Percentiles rank a stretch among this genome's conserved stretches.
Evolutionary conservation across 306 rosid genomes (phyloP).

Genomic region (Medicago ruthenica): DNA sequence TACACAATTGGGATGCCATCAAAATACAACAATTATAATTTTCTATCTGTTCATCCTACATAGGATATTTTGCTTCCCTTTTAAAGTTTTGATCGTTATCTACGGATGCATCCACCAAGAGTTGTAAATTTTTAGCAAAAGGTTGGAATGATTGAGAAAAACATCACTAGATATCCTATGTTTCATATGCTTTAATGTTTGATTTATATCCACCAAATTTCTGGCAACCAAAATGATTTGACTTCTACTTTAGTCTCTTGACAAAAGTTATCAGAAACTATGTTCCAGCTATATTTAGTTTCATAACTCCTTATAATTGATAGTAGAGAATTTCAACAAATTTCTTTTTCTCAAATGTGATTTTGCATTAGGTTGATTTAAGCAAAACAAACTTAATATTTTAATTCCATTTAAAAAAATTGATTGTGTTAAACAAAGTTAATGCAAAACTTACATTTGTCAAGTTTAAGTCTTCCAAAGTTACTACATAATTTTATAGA

Average conservation of each 20-base stretch:
- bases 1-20: too few relatives aligned
- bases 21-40: too few relatives aligned
- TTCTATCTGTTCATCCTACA: background rate
- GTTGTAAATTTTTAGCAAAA: background rate
- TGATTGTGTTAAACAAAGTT: too few relatives aligned
- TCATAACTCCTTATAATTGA: background rate
- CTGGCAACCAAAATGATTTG: conserved; percentile 9
- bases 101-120: background rate
- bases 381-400: too few relatives aligned
- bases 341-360: too few relatives aligned
- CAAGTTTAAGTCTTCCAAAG: too few relatives aligned
- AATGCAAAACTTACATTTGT: too few relatives aligned
- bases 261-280: conserved; percentile 16
- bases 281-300: background rate
- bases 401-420: too few relatives aligned
- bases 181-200: conserved; percentile 8
- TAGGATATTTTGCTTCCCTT: background rate
- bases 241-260: background rate
- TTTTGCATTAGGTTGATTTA: too few relatives aligned
- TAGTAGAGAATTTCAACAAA: too few relatives aligned
- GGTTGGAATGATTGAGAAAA: conserved; percentile 31
- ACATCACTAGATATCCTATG: background rate
- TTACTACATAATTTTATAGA: too few relatives aligned
- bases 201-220: conserved; percentile 13
- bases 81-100: conserved; percentile 20